Evolutionary conservation across 1,284 basidiomycete genomes (phyloP).

Genomic region (Marasmius oreades): DNA sequence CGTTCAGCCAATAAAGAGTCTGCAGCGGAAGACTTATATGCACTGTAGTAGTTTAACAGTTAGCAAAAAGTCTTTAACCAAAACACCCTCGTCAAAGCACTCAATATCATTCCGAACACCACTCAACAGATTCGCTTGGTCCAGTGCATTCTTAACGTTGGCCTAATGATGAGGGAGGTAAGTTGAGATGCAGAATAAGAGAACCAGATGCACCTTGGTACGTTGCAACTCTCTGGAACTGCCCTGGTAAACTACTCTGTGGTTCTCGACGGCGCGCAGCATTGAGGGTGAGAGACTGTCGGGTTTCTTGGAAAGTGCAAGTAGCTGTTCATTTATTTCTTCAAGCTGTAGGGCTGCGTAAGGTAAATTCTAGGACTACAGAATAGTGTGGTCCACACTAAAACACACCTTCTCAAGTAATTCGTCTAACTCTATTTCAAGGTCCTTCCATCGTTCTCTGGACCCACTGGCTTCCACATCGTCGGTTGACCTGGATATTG

Average conservation of each 20-base stretch:
- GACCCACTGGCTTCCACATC: constrained; percentile 74
- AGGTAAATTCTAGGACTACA: constrained; percentile 5
- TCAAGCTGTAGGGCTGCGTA: constrained; percentile 54
- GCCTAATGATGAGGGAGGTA: constrained; percentile 37
- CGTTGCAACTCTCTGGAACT: constrained; percentile 80
- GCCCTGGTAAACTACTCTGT: constrained; percentile 88
- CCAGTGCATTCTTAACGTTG: constrained; percentile 81
- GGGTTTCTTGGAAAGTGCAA: constrained; percentile 66
- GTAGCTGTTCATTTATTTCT: constrained; percentile 79
- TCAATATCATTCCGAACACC: constrained; percentile 96
- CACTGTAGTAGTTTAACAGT: constrained; percentile 40
- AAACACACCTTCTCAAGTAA: constrained; percentile 77
- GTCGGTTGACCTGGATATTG: constrained; percentile 58
- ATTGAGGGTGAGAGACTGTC: constrained; percentile 81
- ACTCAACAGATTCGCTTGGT: constrained; percentile 83
- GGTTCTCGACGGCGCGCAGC: constrained; percentile 86
- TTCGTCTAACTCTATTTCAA: constrained; percentile 85
- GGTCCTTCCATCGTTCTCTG: constrained; percentile 68
- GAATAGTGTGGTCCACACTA: background rate
- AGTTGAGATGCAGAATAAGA: background rate
- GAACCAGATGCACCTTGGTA: constrained; percentile 60
- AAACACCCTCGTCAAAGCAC: constrained; percentile 42
- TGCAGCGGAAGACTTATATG: constrained; percentile 86
- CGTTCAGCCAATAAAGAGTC: constrained; percentile 89
- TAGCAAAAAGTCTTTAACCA: background rate